These are phyloP conservation scores for Stylonectria norvegica DNA, from an alignment of 2,329 filamentous ascomycete species.

Conservation along the genomic window DNA sequence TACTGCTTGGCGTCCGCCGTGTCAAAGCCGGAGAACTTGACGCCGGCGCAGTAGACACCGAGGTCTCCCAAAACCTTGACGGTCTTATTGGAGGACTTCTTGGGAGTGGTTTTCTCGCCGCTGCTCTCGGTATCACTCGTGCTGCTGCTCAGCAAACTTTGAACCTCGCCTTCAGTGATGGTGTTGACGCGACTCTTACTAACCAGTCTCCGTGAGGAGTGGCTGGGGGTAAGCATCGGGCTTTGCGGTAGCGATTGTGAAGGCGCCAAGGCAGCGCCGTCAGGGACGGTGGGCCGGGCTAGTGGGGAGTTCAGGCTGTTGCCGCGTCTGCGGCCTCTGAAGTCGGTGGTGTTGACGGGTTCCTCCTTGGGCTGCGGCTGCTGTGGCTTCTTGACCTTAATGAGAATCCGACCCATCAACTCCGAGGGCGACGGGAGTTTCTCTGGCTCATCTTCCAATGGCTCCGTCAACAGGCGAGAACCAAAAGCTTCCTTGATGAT, in stretches of 20 bases:
- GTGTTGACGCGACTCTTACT: slow-evolving; percentile 55
- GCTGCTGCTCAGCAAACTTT: slow-evolving; percentile 54
- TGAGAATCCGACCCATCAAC: slow-evolving; percentile 75
- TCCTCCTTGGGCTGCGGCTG: slow-evolving; percentile 49
- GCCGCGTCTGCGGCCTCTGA: slow-evolving; percentile 50
- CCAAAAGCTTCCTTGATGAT: slow-evolving; percentile 86
- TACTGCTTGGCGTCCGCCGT: slow-evolving; percentile 74
- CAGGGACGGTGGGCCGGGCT: slow-evolving; percentile 57
- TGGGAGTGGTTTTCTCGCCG: slow-evolving; percentile 52
- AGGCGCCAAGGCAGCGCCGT: slow-evolving; percentile 50
- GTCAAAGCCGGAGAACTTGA: slow-evolving; percentile 83
- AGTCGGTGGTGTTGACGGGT: slow-evolving; percentile 28
- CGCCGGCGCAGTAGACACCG: slow-evolving; percentile 69
- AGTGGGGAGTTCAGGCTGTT: slow-evolving; percentile 69
- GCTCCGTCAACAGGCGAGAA: slow-evolving; percentile 71
- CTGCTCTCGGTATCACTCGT: slow-evolving; percentile 79
- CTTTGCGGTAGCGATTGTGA: slow-evolving; percentile 52
- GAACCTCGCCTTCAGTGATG: slow-evolving; percentile 56
- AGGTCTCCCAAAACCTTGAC: slow-evolving; percentile 77
- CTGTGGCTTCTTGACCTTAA: slow-evolving; percentile 86
- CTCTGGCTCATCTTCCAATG: slow-evolving; percentile 64
- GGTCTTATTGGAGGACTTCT: slow-evolving; percentile 77
- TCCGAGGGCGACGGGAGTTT: slow-evolving; percentile 82
- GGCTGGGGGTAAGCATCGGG: slow-evolving; percentile 50
- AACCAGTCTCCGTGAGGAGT: slow-evolving; percentile 45